Evolutionary conservation across 257 asterid species (phyloP), one percentile per base, ranked within the genome.

Genomic region (Solanum sitiens): DNA sequence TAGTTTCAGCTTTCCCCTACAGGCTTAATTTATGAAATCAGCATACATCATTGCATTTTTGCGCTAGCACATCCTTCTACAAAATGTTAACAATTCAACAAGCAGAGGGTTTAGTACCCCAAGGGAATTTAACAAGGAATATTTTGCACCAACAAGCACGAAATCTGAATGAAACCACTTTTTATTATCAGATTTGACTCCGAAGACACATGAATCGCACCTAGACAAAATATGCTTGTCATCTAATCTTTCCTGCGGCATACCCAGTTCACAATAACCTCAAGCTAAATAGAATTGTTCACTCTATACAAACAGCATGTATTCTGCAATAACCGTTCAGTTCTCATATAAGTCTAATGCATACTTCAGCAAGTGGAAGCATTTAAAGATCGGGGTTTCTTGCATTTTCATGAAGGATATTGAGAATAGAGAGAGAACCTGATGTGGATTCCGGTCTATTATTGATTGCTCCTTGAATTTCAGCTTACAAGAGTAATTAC

Each of bases 401-500:
- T 27, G 85, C 85, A 47, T 80, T 45, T 79, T 80, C 84, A 47
- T 80, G 85, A 63, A 45, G 56, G n/a, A 83, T 53, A 7, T 59
- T 37, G 76, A 86, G 65, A 83, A 42, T 70, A 87, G 59, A 77
- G 71, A 84, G 86, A 84, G 85, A 84, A 97, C 99, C 99, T 97
- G 99, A 88, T 97, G 99, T 85, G 99, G 98, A 90, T 96, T 97
- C 89, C 99, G 92, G 85, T 96, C 99, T 86, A 97, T 91, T 70
- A 97, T 95, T 86, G 99, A 97, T 91, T 95, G 99, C 94, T 97
- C 99, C 96, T 97, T 97, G 93, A 97, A 97, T 88, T 97, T 97
- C 87, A 97, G 94, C 89, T 94, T 96, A 88, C 99, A 96, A 16
- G 99, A 96, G 88, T 93, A 95, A 85, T 91, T 73, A 35, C 87